phyloP scores from a whole-genome alignment of 2,329 filamentous ascomycete genomes.

The Fusarium armeniacum region DNA sequence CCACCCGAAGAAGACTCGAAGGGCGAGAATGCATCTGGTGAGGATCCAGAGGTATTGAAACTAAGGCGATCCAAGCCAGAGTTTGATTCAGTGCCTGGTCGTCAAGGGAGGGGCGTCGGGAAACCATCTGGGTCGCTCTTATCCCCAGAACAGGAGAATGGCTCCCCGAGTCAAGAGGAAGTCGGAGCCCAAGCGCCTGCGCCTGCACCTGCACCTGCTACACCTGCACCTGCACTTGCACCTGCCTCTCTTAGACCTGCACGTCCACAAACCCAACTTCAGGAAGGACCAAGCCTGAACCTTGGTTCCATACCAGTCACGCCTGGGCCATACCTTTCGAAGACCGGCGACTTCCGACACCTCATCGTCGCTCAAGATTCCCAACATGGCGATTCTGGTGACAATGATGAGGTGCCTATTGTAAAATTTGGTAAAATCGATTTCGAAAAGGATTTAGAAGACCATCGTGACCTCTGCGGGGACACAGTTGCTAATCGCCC shows the following conservation, averaged over 20 bases:
- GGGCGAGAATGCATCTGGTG: background rate
- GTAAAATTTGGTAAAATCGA: background rate
- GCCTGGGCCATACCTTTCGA: background rate
- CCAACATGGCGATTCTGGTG: background rate
- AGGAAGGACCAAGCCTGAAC: slow-evolving; percentile 9
- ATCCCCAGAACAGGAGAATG: slow-evolving; percentile 4
- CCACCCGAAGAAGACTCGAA: slow-evolving; percentile 4
- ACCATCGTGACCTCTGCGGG: background rate
- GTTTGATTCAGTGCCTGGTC: background rate
- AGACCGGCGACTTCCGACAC: background rate
- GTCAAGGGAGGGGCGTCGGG: slow-evolving; percentile 7
- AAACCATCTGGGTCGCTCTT: background rate
- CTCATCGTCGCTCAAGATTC: too few species aligned
- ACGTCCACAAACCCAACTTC: background rate
- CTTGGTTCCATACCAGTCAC: background rate
- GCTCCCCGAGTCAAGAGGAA: slow-evolving; percentile 1
- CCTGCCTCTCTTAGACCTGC: background rate
- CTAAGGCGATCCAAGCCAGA: background rate
- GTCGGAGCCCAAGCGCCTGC: slow-evolving; percentile 5
- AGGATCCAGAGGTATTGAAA: background rate
- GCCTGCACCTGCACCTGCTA: background rate
- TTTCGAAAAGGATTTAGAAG: background rate
- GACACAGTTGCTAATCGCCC: background rate
- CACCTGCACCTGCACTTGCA: background rate
- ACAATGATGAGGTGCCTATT: background rate